Base-by-base conservation (phyloP, 2,329 filamentous ascomycete genomes). In the Penicillium capsulatum region DNA sequence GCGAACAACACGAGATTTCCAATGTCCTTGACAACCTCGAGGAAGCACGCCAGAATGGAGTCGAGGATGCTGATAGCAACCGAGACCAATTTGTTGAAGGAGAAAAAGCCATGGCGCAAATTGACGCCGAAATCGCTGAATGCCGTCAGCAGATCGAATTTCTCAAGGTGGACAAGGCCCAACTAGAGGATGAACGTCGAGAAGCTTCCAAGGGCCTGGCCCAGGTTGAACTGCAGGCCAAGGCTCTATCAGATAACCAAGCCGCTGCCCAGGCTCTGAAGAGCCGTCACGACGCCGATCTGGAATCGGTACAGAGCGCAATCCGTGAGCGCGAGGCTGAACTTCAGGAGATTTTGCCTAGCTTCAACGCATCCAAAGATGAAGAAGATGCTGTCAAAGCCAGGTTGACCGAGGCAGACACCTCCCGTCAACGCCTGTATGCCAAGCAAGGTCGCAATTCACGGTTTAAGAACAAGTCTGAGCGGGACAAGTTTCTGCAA, bases 381-480 rank as follows among this genome's bases (percentile, higher is more conserved):
- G 76, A 87, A 43, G 92, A 96, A 60, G 75, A 76, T 11, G 75
- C 79, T 11, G 72, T 86, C 17, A 83, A 82, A 55, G 73, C 82
- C 39, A 80, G 84, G 43, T 74, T 97, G 8, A 84, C 89, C 32
- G 75, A 84, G 34, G 84, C 84, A 0, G 85, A 94, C 55, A 83
- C 83, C 6, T 76, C 79, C 4, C 77, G 86, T 29, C 81, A 85
- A 49, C 82, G 90, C 26, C 76, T 98, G 6, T 87, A 94, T 59
- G 86, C 86, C 35, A 98, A 98, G 64, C 91, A 98, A 66, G 88
- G 84, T 30, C 83, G 91, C 31, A 89, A 85, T 50, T 84, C 85
- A 13, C 84, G 88, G 47, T 98, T 95, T 65, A 84, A 77, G 58
- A 94, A 81, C 63, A 95, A 95, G 70, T 77, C 79, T 7, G 88